phyloP scores from a whole-genome alignment of 495 filamentous ascomycete genomes.

The Neurospora sp. region DNA sequence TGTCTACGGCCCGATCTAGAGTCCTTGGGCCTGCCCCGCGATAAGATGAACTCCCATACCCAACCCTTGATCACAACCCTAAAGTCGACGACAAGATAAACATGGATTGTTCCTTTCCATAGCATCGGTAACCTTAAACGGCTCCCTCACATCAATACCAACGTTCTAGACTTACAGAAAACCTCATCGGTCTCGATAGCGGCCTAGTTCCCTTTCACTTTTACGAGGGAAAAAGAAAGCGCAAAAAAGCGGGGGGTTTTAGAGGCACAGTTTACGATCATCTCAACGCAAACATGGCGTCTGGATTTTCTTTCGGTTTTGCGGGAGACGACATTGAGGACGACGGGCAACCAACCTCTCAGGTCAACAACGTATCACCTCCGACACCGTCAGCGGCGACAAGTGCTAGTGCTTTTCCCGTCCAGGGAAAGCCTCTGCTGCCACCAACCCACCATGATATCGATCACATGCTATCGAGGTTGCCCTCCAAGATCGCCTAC shows the following conservation, averaged over 20 bases:
- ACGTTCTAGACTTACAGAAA: neutral
- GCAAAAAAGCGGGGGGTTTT: neutral
- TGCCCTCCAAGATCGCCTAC: conserved; percentile 75
- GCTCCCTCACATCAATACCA: neutral
- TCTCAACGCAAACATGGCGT: conserved; percentile 1
- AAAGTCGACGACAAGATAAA: neutral
- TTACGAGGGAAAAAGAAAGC: neutral
- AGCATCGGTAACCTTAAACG: neutral
- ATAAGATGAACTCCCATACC: neutral
- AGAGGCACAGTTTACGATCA: neutral
- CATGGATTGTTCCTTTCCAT: neutral
- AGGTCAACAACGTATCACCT: neutral
- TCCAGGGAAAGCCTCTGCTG: conserved; percentile 38
- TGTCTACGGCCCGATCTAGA: neutral
- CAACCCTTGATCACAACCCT: neutral
- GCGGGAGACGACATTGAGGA: conserved; percentile 76
- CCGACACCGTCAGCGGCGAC: conserved; percentile 17
- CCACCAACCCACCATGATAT: conserved; percentile 34
- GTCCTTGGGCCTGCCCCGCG: neutral
- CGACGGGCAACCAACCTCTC: conserved; percentile 29
- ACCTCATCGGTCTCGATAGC: neutral
- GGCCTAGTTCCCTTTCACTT: neutral
- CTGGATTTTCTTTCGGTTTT: conserved; percentile 69
- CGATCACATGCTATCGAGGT: conserved; percentile 47
- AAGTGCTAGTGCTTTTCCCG: conserved; percentile 34